These are phyloP conservation scores for Nigrospora sphaerica DNA, from an alignment of 2,329 filamentous ascomycete species.

Conservation along the genomic window DNA sequence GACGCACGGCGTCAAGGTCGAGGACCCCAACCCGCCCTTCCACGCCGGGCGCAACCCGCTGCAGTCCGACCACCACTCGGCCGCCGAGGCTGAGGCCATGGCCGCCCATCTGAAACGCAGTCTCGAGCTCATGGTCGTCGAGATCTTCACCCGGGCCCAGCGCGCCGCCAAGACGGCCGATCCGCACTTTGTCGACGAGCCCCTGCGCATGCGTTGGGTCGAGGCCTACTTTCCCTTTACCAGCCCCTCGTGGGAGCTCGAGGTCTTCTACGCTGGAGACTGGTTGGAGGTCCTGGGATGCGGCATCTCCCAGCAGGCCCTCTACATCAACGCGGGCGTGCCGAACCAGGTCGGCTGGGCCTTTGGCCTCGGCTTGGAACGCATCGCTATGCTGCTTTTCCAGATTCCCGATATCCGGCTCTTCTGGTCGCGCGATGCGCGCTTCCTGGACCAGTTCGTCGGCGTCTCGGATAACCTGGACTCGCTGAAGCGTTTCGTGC, in stretches of 20 bases:
- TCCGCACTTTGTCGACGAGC: conserved; percentile 51
- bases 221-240: conserved; percentile 98
- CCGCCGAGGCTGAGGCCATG: conserved; percentile 75
- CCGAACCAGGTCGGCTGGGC: conserved; percentile 82
- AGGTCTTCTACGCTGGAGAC: conserved; percentile 88
- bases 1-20: conserved; percentile 66
- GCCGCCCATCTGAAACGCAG: conserved; percentile 81
- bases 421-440: conserved; percentile 83
- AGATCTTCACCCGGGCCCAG: conserved; percentile 76
- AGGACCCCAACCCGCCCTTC: conserved; percentile 75
- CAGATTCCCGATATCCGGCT: conserved; percentile 92
- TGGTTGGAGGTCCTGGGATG: conserved; percentile 97
- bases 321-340: conserved; percentile 71
- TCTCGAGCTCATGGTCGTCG: conserved; percentile 81
- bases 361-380: conserved; percentile 88
- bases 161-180: conserved; percentile 51
- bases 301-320: conserved; percentile 77
- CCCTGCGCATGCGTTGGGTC: conserved; percentile 84
- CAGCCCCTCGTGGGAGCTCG: conserved; percentile 89
- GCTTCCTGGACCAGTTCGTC: conserved; percentile 82
- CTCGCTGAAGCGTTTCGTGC: conserved; percentile 58
- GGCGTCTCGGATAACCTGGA: conserved; percentile 47
- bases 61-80: conserved; percentile 63
- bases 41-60: conserved; percentile 77
- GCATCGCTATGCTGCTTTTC: conserved; percentile 96